These are phyloP conservation scores for Trichoderma hamatum DNA, from an alignment of 2,329 filamentous ascomycete species.

Conservation along the genomic window DNA sequence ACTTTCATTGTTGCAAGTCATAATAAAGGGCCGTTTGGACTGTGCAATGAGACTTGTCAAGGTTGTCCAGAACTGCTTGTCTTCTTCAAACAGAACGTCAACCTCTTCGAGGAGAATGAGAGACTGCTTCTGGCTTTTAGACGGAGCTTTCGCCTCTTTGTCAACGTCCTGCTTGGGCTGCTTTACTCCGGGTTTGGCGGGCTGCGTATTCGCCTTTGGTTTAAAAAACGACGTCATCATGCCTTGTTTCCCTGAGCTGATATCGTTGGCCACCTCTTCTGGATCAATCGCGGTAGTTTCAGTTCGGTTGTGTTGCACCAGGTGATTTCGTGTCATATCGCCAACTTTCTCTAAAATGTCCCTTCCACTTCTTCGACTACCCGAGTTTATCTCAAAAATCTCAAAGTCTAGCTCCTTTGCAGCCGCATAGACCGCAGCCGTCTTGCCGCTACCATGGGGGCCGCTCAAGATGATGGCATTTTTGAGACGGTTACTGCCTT, in stretches of 20 bases:
- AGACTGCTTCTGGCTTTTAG: constrained; percentile 80
- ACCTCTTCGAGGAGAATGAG: constrained; percentile 93
- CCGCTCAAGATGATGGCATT: constrained; percentile 90
- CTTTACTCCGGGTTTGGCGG: constrained; percentile 36
- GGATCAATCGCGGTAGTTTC: constrained; percentile 38
- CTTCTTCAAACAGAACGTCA: constrained; percentile 91
- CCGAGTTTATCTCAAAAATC: constrained; percentile 90
- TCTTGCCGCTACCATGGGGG: constrained; percentile 89
- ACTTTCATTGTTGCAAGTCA: constrained; percentile 93
- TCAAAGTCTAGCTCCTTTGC: constrained; percentile 92
- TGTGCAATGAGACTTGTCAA: constrained; percentile 76
- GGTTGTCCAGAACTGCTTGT: constrained; percentile 91
- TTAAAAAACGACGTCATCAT: constrained; percentile 84
- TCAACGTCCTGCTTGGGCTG: constrained; percentile 26
- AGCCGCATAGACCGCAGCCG: constrained; percentile 86
- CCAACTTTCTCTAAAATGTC: constrained; percentile 91
- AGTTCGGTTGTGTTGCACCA: constrained; percentile 63
- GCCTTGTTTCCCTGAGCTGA: constrained; percentile 72
- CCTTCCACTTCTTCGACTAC: constrained; percentile 80
- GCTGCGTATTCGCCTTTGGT: constrained; percentile 44
- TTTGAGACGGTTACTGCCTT: constrained; percentile 54
- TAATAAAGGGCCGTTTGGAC: constrained; percentile 88
- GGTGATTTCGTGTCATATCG: constrained; percentile 95
- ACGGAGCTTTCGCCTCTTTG: constrained; percentile 39
- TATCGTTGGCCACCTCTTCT: constrained; percentile 48